Base-by-base conservation (phyloP, 2,329 filamentous ascomycete species). In the Dothideomycetidae sp. region DNA sequence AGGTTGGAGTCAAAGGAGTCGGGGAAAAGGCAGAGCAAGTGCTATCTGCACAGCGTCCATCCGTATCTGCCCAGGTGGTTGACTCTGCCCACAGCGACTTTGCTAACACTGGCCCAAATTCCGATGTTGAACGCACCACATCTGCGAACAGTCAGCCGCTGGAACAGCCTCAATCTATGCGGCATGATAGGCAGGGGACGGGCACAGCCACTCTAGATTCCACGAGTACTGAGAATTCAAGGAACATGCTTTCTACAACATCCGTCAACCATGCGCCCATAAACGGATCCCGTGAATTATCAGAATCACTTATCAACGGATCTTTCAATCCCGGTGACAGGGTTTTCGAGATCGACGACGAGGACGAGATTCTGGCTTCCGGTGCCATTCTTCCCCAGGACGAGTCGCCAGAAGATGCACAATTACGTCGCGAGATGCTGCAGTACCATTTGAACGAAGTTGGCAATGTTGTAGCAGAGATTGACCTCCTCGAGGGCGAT, bases 391-490 rank as follows among this genome's bases (percentile, higher is more conserved):
- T 81, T 10, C 80, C 84, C 2, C 68, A 77, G 1, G 70, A 81
- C 36, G 90, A 98, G 49, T 73, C 78, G 0, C 66, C 71, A 10
- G 85, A 93, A 46, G 88, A 94, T 44, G 81, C 84, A 3, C 70
- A 70, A 19, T 58, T 93, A 15, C 77, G 90, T 4, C 73, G 78
- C 40, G 78, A 94, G 51, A 96, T 98, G 86, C 67, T 96, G 5
- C 71, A 81, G 44, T 98, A 96, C 53, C 78, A 82, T 43, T 64
- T 93, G 58, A 78, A 79, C 31, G 88, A 96, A 56, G 78, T 98
- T 40, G 84, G 85, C 3, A 75, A 83, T 26, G 81, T 98, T 2
- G 90, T 98, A 11, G 90, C 90, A 11, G 85, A 96, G 59, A 70
- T 98, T 31, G 74, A 92, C 41, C 58, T 96, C 2, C 83, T 93